Conservation (phyloP, 2,329 filamentous ascomycete genomes). For the Monosporascus sp. region DNA sequence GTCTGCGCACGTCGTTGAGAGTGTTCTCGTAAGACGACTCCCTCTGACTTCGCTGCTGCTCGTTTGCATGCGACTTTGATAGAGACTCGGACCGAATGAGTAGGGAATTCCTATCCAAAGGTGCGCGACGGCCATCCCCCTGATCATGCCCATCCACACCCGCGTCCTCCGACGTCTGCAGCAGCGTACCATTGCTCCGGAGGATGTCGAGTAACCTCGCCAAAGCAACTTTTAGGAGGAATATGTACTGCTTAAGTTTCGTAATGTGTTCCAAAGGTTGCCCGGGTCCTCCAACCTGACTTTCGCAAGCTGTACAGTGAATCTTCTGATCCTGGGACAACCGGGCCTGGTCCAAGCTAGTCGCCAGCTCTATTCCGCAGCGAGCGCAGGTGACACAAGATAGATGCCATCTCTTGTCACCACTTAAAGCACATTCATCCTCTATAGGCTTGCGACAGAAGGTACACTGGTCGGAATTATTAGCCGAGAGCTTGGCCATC, state of each 20-base stretch:
- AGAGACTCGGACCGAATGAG: conserved; percentile 60
- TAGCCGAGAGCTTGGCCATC: conserved; percentile 62
- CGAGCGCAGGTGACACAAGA: conserved; percentile 73
- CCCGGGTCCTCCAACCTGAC: conserved; percentile 46
- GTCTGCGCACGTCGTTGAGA: conserved; percentile 85
- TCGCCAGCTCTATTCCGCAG: conserved; percentile 60
- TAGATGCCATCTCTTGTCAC: conserved; percentile 77
- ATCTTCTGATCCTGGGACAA: conserved; percentile 66
- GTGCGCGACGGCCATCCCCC: conserved; percentile 54
- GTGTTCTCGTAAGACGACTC: conserved; percentile 89
- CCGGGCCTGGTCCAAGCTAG: conserved; percentile 61
- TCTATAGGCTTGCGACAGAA: conserved; percentile 84
- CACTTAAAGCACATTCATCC: conserved; percentile 78
- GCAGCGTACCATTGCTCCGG: conserved; percentile 73
- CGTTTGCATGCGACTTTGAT: conserved; percentile 68
- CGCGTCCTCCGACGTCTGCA: conserved; percentile 68
- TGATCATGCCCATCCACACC: conserved; percentile 62
- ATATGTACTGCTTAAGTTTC: conserved; percentile 90
- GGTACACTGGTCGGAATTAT: conserved; percentile 79
- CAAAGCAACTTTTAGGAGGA: conserved; percentile 84
- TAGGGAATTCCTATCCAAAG: conserved; percentile 42
- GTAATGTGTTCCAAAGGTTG: conserved; percentile 67
- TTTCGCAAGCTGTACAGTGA: conserved; percentile 65
- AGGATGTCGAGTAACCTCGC: conserved; percentile 85
- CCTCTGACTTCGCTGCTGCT: conserved; percentile 54